Percentiles rank a stretch among this genome's conserved stretches.
Evolutionary conservation across 179 eudicot genomes (phyloP).

Genomic region (Silene vulgaris): DNA sequence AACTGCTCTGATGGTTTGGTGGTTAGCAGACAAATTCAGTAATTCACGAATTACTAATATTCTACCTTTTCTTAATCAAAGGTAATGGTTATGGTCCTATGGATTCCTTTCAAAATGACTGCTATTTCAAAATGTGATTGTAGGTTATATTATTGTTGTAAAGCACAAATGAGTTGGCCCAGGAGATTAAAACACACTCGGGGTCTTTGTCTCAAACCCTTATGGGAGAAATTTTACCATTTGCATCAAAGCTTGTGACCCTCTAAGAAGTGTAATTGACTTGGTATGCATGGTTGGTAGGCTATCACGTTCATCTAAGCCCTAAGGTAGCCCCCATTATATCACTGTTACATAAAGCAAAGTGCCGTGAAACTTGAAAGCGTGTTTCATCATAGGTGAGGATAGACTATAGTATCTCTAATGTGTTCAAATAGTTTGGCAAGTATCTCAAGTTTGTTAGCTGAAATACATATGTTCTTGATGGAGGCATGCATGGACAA

Average conservation of each 20-base stretch:
- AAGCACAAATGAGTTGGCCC: background rate
- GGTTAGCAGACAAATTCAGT: background rate
- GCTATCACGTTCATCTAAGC: no score
- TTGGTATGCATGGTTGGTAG: no score
- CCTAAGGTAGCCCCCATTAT: no score
- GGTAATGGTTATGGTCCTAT: background rate
- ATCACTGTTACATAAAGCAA: background rate
- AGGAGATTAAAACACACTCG: no score
- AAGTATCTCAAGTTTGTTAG: background rate
- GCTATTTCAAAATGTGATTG: background rate
- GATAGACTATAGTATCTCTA: background rate
- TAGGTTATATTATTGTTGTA: background rate
- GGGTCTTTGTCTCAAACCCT: background rate
- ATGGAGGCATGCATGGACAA: background rate
- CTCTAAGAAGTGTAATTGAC: no score
- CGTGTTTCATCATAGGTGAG: background rate
- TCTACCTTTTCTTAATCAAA: background rate
- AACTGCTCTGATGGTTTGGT: background rate
- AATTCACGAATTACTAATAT: background rate
- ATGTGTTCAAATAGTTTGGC: background rate
- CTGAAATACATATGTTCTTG: background rate
- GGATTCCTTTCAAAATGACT: background rate
- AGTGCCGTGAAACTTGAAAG: background rate
- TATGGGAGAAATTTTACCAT: background rate
- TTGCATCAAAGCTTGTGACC: no score